Evolutionary conservation across 1,139 yeast species (phyloP), one percentile per base, ranked within the genome.

Genomic region (Yamadazyma taylorii): DNA sequence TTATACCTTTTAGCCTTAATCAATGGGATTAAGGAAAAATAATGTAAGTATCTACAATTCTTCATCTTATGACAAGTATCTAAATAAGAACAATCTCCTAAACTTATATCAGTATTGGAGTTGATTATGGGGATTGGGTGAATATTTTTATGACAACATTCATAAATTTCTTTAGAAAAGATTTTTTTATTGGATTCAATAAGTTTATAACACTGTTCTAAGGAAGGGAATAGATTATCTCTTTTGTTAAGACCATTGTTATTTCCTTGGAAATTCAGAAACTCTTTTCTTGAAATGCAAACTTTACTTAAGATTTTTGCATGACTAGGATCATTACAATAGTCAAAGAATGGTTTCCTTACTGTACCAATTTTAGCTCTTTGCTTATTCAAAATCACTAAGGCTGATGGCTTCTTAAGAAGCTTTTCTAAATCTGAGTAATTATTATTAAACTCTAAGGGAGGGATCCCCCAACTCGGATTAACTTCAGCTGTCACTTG

Each of bases 51-150:
- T 22, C 95, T 70, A 59, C 97, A 90, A 4, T 79, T 68, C 46
- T 78, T 80, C 60, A 85, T 76, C 58, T 89, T 88, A 61, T 87
- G 96, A 53, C 97, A 90, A 1, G 97, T 89, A 56, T 90, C 97
- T 45, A 90, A 69, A 53, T 90, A 90, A 4, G 96, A 89, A 53
- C 97, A 90, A 58, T 90, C 97, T 1, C 97, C 97, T n/a, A 87
- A 59, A 16, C 70, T 62, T 1, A 61, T 40, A 52, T 90, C 97
- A 0, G 96, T 70, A 26, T 69, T 66, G 23, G 52, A 51, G 31
- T 69, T 73, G 32, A 79, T 59, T 13, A 83, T 67, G 1, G 90
- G 89, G 21, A 85, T 62, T 50, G 68, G 80, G 56, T 85, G 94
- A 35, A 77, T 72, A 42, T 76, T 78, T 0, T 50, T 48, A 27